A percentile compares a stretch with the other conserved stretches of the same genome.
Evolutionary conservation across 768 basidiomycete genomes (phyloP).

Genomic region (Mycena rebaudengoi): DNA sequence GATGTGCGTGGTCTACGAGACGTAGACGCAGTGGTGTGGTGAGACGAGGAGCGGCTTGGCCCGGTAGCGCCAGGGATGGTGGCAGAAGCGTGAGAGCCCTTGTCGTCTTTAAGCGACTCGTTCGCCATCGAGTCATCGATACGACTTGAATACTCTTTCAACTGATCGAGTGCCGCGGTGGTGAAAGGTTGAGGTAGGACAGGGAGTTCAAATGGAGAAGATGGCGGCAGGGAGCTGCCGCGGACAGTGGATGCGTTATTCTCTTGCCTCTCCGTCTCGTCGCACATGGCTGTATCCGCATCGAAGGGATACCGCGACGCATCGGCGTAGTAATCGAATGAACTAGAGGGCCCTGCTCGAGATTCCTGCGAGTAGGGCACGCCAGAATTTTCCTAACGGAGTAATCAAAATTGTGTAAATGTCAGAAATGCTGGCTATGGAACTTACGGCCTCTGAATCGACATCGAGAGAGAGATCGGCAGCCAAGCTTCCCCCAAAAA

Average conservation of each 20-base stretch:
- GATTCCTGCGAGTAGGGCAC: constrained; percentile 43
- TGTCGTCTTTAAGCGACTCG: neutral
- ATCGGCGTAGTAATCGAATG: constrained; percentile 17
- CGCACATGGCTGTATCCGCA: constrained; percentile 7
- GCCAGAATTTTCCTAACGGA: constrained; percentile 21
- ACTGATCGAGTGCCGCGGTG: constrained; percentile 25
- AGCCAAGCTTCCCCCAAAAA: constrained; percentile 57
- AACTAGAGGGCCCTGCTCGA: constrained; percentile 3
- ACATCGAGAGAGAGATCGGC: constrained; percentile 50
- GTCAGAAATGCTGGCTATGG: neutral
- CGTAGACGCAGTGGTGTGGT: neutral
- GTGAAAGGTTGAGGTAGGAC: neutral
- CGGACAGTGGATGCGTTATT: constrained; percentile 16
- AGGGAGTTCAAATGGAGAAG: neutral
- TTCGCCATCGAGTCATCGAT: constrained; percentile 18
- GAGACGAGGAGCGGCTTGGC: neutral
- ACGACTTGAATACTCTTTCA: constrained; percentile 31
- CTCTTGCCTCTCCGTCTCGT: constrained; percentile 2
- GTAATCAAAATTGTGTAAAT: neutral
- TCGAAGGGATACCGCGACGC: constrained; percentile 17
- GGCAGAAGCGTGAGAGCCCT: neutral
- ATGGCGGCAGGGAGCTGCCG: neutral
- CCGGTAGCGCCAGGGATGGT: neutral
- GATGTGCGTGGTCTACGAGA: neutral
- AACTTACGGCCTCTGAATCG: constrained; percentile 47